Evolutionary conservation across 2,329 filamentous ascomycete genomes (phyloP), one percentile per base, ranked within the genome.

Genomic region (Aspergillus nomiae): DNA sequence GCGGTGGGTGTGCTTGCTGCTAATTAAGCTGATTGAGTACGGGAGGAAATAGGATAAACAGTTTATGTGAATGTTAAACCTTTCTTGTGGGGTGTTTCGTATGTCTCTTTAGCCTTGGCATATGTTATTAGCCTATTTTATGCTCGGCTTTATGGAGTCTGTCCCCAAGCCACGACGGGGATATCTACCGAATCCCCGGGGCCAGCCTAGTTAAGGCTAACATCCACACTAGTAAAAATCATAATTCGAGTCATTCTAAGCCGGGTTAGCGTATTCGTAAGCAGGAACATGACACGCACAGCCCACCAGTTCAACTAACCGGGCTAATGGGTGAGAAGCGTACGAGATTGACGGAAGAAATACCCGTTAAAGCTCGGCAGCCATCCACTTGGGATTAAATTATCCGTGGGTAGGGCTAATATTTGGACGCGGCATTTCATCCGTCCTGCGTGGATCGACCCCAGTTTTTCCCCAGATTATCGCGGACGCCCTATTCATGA

Each of bases 1-100:
- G 63, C 67, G 21, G 68, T 70, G 16, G 69, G 59, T 21, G 69
- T 70, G 21, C 51, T 70, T 43, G 63, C 61, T 56, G 62, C 67
- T 26, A 63, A 60, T 11, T 63, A 46, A 59, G 62, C 67, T 26
- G 62, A 60, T 11, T 63, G 57, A 53, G 51, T 9, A 1, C 12
- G 30, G 12, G n/a, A 19, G 19, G n/a, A 34, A 32, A 36, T 54
- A 11, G 30, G 8, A 11, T 36, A 54, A 36, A 32, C 24, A 12
- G 50, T 36, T 36, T 32, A 36, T 28, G 14, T 24, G 26, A 50
- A 50, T 30, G 46, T 50, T 30, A 50, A 16, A 3, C 14, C 10
- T 9, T 28, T 28, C 24, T 12, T 26, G 7, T 50, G 8, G 24
- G 26, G 30, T 28, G 45, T 28, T 14, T 50, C 7, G 46, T 50